A percentile compares a stretch with the other conserved stretches of the same genome.
Conservation (phyloP, 768 basidiomycete genomes). For the Leucosporidium creatinivorum region DNA sequence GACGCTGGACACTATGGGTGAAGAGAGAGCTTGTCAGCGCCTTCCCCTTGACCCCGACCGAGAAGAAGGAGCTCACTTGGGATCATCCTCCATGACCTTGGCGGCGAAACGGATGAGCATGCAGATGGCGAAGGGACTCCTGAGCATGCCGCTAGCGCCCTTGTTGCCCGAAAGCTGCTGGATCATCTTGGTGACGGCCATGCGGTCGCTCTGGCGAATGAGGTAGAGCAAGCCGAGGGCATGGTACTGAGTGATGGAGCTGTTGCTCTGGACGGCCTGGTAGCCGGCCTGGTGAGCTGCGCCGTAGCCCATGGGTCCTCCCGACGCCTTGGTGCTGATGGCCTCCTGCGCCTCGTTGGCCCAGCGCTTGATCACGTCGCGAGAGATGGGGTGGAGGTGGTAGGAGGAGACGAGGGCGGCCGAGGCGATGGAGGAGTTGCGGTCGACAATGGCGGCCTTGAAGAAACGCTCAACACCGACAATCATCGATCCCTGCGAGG, state of each 20-base stretch:
- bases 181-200: constrained; percentile 99
- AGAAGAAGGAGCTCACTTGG: constrained; percentile 64
- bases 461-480: constrained; percentile 99
- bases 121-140: constrained; percentile 94
- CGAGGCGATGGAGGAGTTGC: constrained; percentile 87
- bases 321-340: constrained; percentile 73
- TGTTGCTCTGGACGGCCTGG: constrained; percentile 77
- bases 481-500: constrained; percentile 86
- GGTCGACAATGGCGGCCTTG: constrained; percentile 97
- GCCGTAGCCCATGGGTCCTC: constrained; percentile 54
- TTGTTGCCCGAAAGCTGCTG: constrained; percentile 83
- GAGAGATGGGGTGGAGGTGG: constrained; percentile 85
- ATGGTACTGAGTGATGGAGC: constrained; percentile 94
- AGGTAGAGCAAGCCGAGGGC: constrained; percentile 86
- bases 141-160: constrained; percentile 71
- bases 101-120: constrained; percentile 97
- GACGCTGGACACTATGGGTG: constrained; percentile 65
- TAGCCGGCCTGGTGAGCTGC: constrained; percentile 51
- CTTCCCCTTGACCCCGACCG: neutral
- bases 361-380: constrained; percentile 96
- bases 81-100: constrained; percentile 98
- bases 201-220: constrained; percentile 93
- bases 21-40: neutral
- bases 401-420: constrained; percentile 86
- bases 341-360: constrained; percentile 99